Conservation (phyloP, 225 moss, liverwort and hornwort genomes). For the Polytrichum commune region DNA sequence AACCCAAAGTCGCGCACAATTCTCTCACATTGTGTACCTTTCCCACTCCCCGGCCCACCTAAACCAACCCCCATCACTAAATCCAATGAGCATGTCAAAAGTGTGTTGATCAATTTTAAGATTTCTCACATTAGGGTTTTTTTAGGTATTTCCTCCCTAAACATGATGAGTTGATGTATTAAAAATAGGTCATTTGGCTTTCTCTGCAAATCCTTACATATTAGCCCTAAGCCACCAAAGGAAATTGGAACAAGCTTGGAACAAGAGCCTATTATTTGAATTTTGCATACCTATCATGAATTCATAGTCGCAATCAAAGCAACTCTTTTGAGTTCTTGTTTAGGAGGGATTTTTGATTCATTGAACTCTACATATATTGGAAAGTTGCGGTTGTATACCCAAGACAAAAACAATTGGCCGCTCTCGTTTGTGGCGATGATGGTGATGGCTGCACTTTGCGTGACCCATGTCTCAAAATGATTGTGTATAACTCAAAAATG, state of each 20-base stretch:
- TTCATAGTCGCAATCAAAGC: background rate
- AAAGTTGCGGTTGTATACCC: conserved; percentile 17
- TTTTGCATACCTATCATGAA: background rate
- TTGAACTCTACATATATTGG: no score
- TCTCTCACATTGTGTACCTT: conserved; percentile 89
- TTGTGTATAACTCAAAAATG: no score
- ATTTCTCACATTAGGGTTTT: background rate
- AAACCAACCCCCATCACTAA: background rate
- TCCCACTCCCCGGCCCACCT: conserved; percentile 95
- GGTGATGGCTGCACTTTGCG: conserved; percentile 22
- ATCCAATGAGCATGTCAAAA: background rate
- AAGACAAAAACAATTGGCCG: conserved; percentile 44
- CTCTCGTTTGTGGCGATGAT: conserved; percentile 33
- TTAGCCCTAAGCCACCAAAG: no score
- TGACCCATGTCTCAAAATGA: background rate
- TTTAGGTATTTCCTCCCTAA: background rate
- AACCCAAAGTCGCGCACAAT: conserved; percentile 84
- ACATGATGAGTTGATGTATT: background rate
- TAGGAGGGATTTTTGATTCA: background rate
- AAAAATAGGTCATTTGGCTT: background rate
- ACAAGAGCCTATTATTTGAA: no score
- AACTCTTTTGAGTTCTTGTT: background rate
- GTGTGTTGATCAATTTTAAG: background rate
- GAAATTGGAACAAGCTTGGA: no score
- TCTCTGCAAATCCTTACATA: no score